Conservation (phyloP, 352 stramenopile species). For the Phytopythium vexans region DNA sequence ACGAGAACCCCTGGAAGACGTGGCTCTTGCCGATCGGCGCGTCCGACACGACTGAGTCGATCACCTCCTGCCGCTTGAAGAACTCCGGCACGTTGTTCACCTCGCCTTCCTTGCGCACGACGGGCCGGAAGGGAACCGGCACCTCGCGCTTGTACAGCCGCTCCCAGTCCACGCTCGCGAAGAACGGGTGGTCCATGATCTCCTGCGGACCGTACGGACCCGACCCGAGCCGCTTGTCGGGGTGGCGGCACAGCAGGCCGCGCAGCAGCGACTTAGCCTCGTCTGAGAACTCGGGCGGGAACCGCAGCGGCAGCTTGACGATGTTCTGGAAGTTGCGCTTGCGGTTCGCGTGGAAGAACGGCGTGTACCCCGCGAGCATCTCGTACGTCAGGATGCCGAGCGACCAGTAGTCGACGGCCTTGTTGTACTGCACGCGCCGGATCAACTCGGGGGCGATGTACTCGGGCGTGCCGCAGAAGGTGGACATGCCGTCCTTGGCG, state of each 20-base stretch:
- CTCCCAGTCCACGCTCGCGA: constrained; percentile 72
- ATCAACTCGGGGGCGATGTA: constrained; percentile 85
- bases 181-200: constrained; percentile 87
- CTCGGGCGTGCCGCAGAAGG: constrained; percentile 82
- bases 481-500: constrained; percentile 75
- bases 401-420: constrained; percentile 88
- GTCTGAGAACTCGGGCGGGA: constrained; percentile 75
- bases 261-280: constrained; percentile 72
- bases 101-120: constrained; percentile 69
- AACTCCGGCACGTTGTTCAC: constrained; percentile 78
- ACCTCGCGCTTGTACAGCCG: constrained; percentile 76
- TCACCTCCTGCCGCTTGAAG: constrained; percentile 75
- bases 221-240: constrained; percentile 69
- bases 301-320: constrained; percentile 63
- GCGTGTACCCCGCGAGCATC: constrained; percentile 78
- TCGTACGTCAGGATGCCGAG: constrained; percentile 84
- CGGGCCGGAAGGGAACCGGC: constrained; percentile 55
- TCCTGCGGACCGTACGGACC: constrained; percentile 63
- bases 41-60: constrained; percentile 62
- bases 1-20: constrained; percentile 78
- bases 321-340: constrained; percentile 90
- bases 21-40: constrained; percentile 62
- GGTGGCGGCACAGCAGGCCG: constrained; percentile 71
- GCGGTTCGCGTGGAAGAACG: constrained; percentile 74
- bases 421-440: constrained; percentile 65